A percentile compares a stretch with the other conserved stretches of the same genome.
Evolutionary conservation across 148 eudicot species (phyloP).

Genomic region (Rhododendron henanense): DNA sequence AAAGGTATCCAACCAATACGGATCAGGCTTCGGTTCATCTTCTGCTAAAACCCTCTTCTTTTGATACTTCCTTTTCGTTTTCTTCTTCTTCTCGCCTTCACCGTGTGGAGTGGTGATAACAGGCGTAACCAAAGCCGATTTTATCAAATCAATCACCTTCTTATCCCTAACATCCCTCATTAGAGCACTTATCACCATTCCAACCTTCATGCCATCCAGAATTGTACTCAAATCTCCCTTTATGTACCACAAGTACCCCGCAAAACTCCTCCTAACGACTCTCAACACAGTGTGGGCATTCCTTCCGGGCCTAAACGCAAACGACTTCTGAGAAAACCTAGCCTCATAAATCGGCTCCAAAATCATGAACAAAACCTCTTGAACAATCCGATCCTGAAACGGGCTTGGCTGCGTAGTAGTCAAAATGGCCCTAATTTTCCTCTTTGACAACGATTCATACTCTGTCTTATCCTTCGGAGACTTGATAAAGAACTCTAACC

Average conservation of each 20-base stretch:
- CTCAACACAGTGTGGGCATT: conserved; percentile 77
- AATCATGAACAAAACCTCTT: conserved; percentile 84
- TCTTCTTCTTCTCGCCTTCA: conserved; percentile 52
- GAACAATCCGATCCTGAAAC: conserved; percentile 85
- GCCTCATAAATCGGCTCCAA: conserved; percentile 90
- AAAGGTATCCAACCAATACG: conserved; percentile 81
- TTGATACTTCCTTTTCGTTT: conserved; percentile 73
- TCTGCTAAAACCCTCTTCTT: conserved; percentile 85
- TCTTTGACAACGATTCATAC: conserved; percentile 75
- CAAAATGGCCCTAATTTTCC: conserved; percentile 73
- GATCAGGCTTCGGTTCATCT: conserved; percentile 95
- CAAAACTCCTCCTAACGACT: conserved; percentile 79
- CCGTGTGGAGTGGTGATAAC: conserved; percentile 55
- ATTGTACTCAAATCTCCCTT: conserved; percentile 87
- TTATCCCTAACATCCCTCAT: conserved; percentile 93
- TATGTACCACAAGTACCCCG: conserved; percentile 91
- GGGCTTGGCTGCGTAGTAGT: conserved; percentile 77
- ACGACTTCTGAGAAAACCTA: conserved; percentile 78
- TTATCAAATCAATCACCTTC: conserved; percentile 83
- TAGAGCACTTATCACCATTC: conserved; percentile 71
- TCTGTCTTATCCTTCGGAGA: conserved; percentile 83
- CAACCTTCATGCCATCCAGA: conserved; percentile 91
- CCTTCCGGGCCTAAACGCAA: conserved; percentile 94
- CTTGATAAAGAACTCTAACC: conserved; percentile 70
- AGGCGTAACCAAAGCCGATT: conserved; percentile 68